phyloP scores from a whole-genome alignment of 2,329 filamentous ascomycete genomes.

The Parascedosporium putredinis region DNA sequence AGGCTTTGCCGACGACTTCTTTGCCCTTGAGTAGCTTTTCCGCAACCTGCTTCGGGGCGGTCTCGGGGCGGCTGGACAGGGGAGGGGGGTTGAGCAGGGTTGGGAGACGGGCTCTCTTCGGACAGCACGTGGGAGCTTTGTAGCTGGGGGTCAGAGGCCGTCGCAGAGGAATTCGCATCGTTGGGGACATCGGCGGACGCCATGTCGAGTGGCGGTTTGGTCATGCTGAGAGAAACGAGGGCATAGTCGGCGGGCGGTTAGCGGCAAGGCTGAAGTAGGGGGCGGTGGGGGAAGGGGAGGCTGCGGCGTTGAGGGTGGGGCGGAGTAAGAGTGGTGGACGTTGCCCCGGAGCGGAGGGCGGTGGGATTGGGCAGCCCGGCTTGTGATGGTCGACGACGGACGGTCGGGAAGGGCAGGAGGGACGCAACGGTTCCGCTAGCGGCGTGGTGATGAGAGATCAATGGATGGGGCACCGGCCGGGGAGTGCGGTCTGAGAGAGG shows the following conservation, averaged over 20 bases:
- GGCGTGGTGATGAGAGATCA: too few relatives aligned
- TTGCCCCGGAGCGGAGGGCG: background rate
- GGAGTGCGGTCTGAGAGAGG: too few relatives aligned
- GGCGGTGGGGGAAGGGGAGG: background rate
- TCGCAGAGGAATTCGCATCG: background rate
- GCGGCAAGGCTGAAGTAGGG: background rate
- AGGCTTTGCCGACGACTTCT: slow-evolving; percentile 3
- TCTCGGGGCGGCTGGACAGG: background rate
- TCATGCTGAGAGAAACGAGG: background rate
- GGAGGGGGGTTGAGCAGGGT: background rate
- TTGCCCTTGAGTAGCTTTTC: slow-evolving; percentile 7
- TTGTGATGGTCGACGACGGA: too few relatives aligned
- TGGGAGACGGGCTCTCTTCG: background rate
- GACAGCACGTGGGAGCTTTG: background rate
- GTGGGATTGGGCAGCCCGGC: too few relatives aligned
- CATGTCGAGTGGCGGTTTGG: background rate
- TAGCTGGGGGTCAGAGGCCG: background rate
- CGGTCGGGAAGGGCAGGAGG: too few relatives aligned
- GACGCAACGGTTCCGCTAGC: too few relatives aligned
- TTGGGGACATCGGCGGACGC: background rate
- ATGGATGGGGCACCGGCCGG: too few relatives aligned
- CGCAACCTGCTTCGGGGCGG: background rate
- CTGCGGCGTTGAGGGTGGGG: background rate
- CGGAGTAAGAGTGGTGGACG: background rate
- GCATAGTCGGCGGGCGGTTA: background rate